Evolutionary conservation across 345 rosid species (phyloP), one percentile per base, ranked within the genome.

Genomic region (Camelina hispida): DNA sequence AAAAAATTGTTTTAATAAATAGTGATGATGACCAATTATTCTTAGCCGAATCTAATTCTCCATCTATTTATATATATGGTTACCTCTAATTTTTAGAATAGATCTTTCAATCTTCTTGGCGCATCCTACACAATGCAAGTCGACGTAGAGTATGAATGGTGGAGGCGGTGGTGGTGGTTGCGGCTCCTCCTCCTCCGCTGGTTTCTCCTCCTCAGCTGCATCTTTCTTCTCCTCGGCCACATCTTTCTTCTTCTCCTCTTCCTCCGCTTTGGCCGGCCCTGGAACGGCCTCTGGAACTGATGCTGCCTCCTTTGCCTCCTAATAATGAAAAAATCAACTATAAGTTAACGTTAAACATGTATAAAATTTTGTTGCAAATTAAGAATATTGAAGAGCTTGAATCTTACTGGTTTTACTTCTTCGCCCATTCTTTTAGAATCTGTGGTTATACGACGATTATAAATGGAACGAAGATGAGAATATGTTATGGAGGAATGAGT

Each of bases 61-160:
- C 10, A 18, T 43, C 10, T 52, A 40, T 25, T 18, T 46, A 37
- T 63, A 17, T 53, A 43, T 22, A 46, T 10, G 3, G 58, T 25
- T 61, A 93, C 98, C 98, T 85, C 85, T 86, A 38, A 90, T 90
- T 64, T 81, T 88, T 86, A 82, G 79, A 69, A 95, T 85, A 75
- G 87, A 87, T 75, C 76, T 88, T 82, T 93, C 89, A 48, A 95
- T 90, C 84, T 93, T 93, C 83, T 93, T 90, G 56, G 97, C 90
- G 43, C 99, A 95, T 17, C 98, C 98, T 6, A 85, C 87, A 66
- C 99, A 95, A 84, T 92, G 98, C 86, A 92, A 81, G 84, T 95
- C 94, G 52, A 92, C 89, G 54, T 35, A 84, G 77, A 95, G 75
- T 42, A 93, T 83, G 38, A 87, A 83, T 4, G 96, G 97, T 48